Conservation (phyloP, 73 alveolate species). For the Tetrahymena thermophila region DNA sequence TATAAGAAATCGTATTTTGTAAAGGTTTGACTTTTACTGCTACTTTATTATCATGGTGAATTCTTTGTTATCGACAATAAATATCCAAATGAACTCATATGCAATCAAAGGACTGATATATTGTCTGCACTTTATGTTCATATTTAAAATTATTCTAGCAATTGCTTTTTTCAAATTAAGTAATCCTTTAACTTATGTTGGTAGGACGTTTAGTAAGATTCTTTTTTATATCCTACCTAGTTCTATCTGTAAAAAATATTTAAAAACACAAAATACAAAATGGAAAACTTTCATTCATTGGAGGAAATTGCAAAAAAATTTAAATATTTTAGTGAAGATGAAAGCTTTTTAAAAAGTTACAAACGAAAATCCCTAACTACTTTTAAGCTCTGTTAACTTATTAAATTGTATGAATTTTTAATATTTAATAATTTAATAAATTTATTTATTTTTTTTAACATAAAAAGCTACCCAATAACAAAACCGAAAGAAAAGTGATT, state of each 20-base stretch:
- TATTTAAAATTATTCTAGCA: no score
- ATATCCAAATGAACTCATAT: neutral
- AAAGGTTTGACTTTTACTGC: neutral
- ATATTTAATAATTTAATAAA: no score
- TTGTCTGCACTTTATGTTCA: neutral
- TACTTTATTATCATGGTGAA: neutral
- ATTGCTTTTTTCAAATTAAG: neutral
- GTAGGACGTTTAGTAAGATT: neutral
- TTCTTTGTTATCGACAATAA: neutral
- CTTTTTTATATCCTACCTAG: neutral
- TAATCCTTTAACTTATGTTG: neutral
- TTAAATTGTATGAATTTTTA: neutral
- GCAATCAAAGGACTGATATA: neutral
- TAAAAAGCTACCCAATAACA: neutral
- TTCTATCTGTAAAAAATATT: neutral
- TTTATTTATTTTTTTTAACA: no score
- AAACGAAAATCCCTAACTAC: neutral
- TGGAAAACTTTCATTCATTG: neutral
- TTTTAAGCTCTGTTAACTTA: neutral
- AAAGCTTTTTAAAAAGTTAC: neutral
- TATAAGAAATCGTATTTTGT: neutral
- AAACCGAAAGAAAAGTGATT: no score
- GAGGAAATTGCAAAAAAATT: neutral
- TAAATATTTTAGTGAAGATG: neutral
- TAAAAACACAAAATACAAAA: neutral